phyloP scores from a whole-genome alignment of 2,329 filamentous ascomycete species.

The Colletotrichum ledebouriae region DNA sequence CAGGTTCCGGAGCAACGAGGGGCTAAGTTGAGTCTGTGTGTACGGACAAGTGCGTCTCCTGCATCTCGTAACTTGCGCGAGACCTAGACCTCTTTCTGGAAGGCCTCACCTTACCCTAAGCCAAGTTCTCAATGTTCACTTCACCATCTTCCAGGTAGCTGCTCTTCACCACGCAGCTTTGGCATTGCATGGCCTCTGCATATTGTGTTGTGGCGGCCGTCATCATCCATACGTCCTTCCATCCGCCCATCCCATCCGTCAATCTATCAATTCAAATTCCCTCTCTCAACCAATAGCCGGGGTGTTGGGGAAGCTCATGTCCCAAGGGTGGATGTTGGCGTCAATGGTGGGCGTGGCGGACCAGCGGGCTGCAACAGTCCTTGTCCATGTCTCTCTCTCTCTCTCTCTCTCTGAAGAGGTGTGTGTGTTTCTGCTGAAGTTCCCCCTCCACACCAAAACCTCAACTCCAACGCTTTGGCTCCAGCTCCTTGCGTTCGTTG shows the following conservation, averaged over 20 bases:
- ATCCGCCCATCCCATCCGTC: constrained; percentile 4
- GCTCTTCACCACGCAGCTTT: not conserved
- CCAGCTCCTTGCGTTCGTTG: constrained; percentile 26
- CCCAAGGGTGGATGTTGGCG: constrained; percentile 18
- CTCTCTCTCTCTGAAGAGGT: too few species aligned
- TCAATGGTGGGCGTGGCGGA: constrained; percentile 20
- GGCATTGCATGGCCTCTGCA: constrained; percentile 15
- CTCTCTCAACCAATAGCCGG: constrained; percentile 45
- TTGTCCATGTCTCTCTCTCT: constrained; percentile 31
- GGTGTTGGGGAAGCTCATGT: constrained; percentile 47
- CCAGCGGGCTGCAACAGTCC: constrained; percentile 38
- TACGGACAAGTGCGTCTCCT: constrained; percentile 6
- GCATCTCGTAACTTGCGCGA: constrained; percentile 6
- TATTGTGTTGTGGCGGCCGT: constrained; percentile 3
- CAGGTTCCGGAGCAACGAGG: constrained; percentile 8
- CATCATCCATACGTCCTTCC: constrained; percentile 16
- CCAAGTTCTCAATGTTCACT: not conserved
- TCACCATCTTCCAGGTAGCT: not conserved
- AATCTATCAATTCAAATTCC: constrained; percentile 30
- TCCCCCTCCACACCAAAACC: constrained; percentile 8
- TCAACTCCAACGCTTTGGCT: constrained; percentile 22
- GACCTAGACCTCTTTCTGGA: not conserved
- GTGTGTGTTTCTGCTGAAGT: not conserved
- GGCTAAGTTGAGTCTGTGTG: constrained; percentile 29
- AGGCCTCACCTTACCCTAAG: not conserved